phyloP scores from a whole-genome alignment of 306 rosid genomes.

The Heteromeles arbutifolia region DNA sequence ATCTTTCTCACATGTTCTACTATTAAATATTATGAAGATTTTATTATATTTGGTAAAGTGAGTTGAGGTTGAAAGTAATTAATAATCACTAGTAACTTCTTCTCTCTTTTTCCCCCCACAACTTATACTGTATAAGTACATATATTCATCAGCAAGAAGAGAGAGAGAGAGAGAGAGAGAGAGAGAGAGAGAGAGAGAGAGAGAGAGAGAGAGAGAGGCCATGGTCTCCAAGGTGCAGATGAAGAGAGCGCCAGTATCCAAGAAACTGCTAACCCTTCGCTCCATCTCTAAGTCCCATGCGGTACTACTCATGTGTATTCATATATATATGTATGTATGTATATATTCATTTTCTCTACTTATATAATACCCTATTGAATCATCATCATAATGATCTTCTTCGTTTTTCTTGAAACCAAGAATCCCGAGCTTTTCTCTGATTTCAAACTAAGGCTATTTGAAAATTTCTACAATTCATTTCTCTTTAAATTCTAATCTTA shows the following conservation, averaged over 20 bases:
- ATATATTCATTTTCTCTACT: neutral
- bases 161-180: no score
- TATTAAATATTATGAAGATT: neutral
- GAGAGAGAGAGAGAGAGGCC: slow-evolving; percentile 7
- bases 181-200: slow-evolving; percentile 8
- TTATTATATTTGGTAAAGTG: neutral
- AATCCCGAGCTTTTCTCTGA: neutral
- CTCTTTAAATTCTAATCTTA: neutral
- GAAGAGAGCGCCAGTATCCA: slow-evolving; percentile 35
- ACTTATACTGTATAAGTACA: neutral
- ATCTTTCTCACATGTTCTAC: neutral
- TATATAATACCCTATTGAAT: neutral
- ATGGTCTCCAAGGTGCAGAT: slow-evolving; percentile 57
- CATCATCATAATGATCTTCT: neutral
- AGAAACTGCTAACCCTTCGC: slow-evolving; percentile 50
- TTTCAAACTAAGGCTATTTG: neutral
- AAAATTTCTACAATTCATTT: neutral
- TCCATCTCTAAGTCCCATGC: slow-evolving; percentile 40
- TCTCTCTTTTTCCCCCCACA: neutral
- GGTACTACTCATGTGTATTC: slow-evolving; percentile 11
- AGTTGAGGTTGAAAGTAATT: neutral
- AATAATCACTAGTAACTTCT: neutral
- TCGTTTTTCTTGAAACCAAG: neutral
- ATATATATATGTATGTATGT: no score
- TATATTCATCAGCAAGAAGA: neutral